phyloP scores from a whole-genome alignment of 345 rosid genomes.

The Abelmoschus esculentus region DNA sequence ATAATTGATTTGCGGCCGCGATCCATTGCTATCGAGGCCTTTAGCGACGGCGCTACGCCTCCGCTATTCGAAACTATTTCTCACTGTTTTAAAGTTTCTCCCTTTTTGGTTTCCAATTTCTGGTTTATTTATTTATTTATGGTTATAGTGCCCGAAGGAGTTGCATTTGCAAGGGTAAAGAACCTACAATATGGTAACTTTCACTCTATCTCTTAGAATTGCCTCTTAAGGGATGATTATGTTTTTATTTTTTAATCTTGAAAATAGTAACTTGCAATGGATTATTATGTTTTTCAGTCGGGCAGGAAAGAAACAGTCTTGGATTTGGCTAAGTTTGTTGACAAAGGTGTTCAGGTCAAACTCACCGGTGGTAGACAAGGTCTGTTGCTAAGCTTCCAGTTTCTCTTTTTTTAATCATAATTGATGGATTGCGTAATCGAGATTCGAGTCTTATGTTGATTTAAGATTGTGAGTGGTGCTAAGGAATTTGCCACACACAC shows the following conservation, averaged over 20 bases:
- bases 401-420: neutral
- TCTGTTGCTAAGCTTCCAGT: constrained; percentile 10
- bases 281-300: constrained; percentile 37
- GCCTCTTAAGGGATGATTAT: too few species aligned
- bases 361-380: constrained; percentile 99
- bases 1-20: neutral
- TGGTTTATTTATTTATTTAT: neutral
- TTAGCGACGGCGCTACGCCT: neutral
- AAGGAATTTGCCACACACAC: neutral
- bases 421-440: neutral
- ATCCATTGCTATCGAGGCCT: neutral
- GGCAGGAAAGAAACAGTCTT: constrained; percentile 93
- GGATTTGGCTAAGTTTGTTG: constrained; percentile 97
- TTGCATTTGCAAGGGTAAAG: neutral
- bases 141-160: neutral
- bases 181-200: constrained; percentile 7
- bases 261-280: neutral
- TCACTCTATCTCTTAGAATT: neutral
- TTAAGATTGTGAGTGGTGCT: neutral
- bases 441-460: neutral
- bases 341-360: constrained; percentile 97
- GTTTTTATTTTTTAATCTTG: neutral
- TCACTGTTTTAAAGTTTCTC: neutral
- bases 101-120: neutral
- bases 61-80: neutral